Evolutionary conservation across 176 grass and related monocot genomes (phyloP).

Genomic region (Stipa capillata): DNA sequence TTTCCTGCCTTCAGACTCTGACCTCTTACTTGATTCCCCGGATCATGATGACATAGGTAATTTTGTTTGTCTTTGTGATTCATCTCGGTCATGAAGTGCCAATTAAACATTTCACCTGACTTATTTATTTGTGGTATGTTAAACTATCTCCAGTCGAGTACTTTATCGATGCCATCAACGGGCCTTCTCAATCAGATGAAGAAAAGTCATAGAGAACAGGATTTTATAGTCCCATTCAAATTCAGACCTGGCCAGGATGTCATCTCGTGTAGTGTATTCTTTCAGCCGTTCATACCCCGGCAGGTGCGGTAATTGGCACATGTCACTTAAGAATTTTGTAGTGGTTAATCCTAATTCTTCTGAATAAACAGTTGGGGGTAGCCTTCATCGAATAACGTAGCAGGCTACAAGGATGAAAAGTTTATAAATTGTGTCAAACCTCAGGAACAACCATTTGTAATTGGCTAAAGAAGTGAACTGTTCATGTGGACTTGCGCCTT

Average conservation of each 20-base stretch:
- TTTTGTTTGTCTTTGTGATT: background rate
- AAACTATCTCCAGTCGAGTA: conserved; percentile 61
- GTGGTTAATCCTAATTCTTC: conserved; percentile 37
- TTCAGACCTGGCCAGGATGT: background rate
- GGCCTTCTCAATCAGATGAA: conserved; percentile 72
- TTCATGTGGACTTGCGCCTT: background rate
- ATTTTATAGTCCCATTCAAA: background rate
- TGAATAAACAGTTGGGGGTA: conserved; percentile 18
- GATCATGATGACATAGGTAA: conserved; percentile 95
- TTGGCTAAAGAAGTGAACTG: conserved; percentile 12
- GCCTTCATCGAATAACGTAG: background rate
- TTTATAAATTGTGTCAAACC: background rate
- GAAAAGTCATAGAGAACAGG: conserved; percentile 47
- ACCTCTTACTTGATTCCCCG: conserved; percentile 85
- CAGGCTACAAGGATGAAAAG: background rate
- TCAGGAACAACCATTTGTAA: background rate
- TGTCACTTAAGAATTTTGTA: conserved; percentile 54
- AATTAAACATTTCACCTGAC: background rate
- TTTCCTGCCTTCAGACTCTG: conserved; percentile 84
- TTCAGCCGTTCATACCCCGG: background rate
- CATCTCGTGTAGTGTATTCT: conserved; percentile 18
- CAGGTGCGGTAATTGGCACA: conserved; percentile 2
- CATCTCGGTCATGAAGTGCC: background rate
- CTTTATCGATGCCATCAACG: conserved; percentile 74
- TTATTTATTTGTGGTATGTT: background rate